phyloP scores from a whole-genome alignment of 2,329 filamentous ascomycete species.

The Cytospora schulzeri region DNA sequence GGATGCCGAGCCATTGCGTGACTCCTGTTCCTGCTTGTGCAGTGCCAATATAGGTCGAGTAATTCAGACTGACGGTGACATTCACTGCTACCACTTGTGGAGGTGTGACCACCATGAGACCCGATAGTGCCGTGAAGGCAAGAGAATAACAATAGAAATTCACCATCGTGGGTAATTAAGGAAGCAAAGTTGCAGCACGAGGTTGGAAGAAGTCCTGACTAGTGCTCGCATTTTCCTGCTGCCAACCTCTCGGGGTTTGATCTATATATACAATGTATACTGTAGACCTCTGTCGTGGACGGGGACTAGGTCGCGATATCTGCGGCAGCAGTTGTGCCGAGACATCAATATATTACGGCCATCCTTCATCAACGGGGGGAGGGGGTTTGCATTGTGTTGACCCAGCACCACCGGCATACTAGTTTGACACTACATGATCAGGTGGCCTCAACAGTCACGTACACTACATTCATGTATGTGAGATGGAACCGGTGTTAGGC shows the following conservation, averaged over 20 bases:
- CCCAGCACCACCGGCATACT: not conserved
- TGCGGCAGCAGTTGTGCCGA: conserved; percentile 13
- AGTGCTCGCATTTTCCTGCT: not conserved
- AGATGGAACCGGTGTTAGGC: not conserved
- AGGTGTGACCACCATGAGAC: conserved; percentile 1
- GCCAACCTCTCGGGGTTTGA: not conserved
- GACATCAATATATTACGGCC: not conserved
- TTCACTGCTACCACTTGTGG: conserved; percentile 17
- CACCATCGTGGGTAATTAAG: not conserved
- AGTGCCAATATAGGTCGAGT: conserved; percentile 27
- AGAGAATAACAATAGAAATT: conserved; percentile 1
- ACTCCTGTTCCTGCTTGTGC: conserved; percentile 21
- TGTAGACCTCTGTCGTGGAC: not conserved
- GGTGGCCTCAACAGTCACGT: not conserved
- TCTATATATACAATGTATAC: not conserved
- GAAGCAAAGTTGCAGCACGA: not conserved
- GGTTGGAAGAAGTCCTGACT: not conserved
- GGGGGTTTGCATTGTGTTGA: not conserved
- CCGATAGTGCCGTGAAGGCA: conserved; percentile 6
- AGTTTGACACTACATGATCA: not conserved
- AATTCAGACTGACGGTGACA: conserved; percentile 18
- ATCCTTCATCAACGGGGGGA: not conserved
- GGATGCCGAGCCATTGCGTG: conserved; percentile 60
- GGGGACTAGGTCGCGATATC: not conserved
- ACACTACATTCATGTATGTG: not conserved